Evolutionary conservation across 2,329 filamentous ascomycete genomes (phyloP).

Genomic region (Myriosclerotinia curreyana): DNA sequence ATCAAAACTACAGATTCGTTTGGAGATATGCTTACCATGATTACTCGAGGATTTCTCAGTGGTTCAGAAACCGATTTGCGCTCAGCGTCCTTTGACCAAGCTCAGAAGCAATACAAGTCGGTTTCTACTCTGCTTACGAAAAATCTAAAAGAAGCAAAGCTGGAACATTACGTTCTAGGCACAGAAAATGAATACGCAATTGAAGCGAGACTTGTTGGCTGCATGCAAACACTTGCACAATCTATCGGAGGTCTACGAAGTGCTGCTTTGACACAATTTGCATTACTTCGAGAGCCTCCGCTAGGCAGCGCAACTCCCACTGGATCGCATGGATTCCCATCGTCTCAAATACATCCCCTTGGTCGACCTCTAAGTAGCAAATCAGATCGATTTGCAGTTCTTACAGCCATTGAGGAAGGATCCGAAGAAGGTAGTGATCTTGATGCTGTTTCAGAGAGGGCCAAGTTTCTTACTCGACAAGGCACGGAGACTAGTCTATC

Average conservation of each 20-base stretch:
- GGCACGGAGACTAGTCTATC: slow-evolving; percentile 29
- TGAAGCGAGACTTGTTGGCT: slow-evolving; percentile 76
- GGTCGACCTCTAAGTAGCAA: slow-evolving; percentile 41
- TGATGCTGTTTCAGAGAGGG: slow-evolving; percentile 40
- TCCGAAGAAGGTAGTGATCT: slow-evolving; percentile 55
- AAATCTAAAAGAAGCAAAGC: slow-evolving; percentile 79
- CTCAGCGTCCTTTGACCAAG: slow-evolving; percentile 60
- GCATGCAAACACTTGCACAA: slow-evolving; percentile 80
- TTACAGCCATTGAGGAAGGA: slow-evolving; percentile 62
- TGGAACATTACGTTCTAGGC: slow-evolving; percentile 81
- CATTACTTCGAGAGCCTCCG: slow-evolving; percentile 64
- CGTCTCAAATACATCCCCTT: neutral
- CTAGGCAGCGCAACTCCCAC: slow-evolving; percentile 27
- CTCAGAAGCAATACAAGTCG: slow-evolving; percentile 61
- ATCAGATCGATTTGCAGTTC: slow-evolving; percentile 46
- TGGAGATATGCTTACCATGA: slow-evolving; percentile 76
- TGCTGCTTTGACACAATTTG: slow-evolving; percentile 85
- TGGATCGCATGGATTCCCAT: slow-evolving; percentile 14
- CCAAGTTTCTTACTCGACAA: slow-evolving; percentile 23
- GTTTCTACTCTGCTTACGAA: slow-evolving; percentile 70
- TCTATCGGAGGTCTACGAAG: slow-evolving; percentile 87
- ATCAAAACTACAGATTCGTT: slow-evolving; percentile 71
- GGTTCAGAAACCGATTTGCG: slow-evolving; percentile 76
- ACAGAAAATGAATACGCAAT: slow-evolving; percentile 75
- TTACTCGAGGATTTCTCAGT: slow-evolving; percentile 78